Base-by-base conservation (phyloP, 2,329 filamentous ascomycete species). In the Hypoxylon sp. region DNA sequence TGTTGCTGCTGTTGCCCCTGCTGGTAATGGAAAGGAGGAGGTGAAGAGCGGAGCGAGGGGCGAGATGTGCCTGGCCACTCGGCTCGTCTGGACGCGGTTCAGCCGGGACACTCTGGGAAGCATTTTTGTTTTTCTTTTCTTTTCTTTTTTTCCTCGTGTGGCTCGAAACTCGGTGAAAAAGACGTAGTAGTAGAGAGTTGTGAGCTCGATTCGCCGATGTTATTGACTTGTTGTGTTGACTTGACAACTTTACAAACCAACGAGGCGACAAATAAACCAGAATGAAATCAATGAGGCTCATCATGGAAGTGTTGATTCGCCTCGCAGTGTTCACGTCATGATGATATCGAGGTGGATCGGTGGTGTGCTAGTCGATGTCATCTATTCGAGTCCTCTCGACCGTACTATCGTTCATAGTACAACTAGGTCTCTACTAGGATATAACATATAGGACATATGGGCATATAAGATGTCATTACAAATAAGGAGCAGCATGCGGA, bases 111-210 rank as follows among this genome's bases (percentile, higher is more conserved):
- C 42, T 41, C 29, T 54, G 10, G 18, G 21, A 2, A 41, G 31
- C 55, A 31, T 46, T 33, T 46, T 55, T 17, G 13, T 53, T 9
- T 17, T n/a, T n/a, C n/a, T n/a, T n/a, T n/a, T n/a, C n/a, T n/a
- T n/a, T n/a, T n/a, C n/a, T n/a, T n/a, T n/a, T n/a, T n/a, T n/a
- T n/a, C n/a, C n/a, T n/a, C n/a, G n/a, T n/a, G 11, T 1, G n/a
- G 3, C 17, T 15, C n/a, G 3, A 17, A 35, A 35, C 31, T 35
- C 31, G 31, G 31, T 35, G n/a, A 15, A 35, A n/a, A 15, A 17
- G 31, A 35, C 5, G 3, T 35, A 17, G 3, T n/a, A 31, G n/a
- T n/a, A n/a, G n/a, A n/a, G 11, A 31, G 4, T n/a, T 31, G 8
- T 31, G 7, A n/a, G 15, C 11, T n/a, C 11, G 15, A 35, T 17